These are phyloP conservation scores for Tillandsia leiboldiana DNA, from an alignment of 176 grass and related monocot species.

Conservation along the genomic window DNA sequence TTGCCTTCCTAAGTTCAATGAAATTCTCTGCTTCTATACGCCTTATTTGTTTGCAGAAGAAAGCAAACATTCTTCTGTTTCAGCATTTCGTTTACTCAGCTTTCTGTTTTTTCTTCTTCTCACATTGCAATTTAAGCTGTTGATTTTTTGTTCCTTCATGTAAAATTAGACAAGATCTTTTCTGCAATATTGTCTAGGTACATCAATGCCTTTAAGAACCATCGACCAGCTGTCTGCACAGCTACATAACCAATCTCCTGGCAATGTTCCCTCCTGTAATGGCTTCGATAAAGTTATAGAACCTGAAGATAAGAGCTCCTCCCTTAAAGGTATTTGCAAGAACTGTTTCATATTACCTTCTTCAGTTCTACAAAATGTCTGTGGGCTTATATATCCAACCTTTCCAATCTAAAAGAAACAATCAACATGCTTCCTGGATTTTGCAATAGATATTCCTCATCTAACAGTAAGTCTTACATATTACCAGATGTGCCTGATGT, in stretches of 20 bases:
- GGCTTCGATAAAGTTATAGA: constrained; percentile 18
- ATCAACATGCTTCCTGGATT: constrained; percentile 26
- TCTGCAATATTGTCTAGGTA: constrained; percentile 23
- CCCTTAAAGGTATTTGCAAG: constrained; percentile 18
- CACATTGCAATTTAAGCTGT: neutral
- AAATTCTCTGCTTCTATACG: neutral
- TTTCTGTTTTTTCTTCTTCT: neutral
- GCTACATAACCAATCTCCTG: constrained; percentile 30
- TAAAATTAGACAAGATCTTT: constrained; percentile 27
- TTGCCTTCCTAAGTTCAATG: too few species aligned
- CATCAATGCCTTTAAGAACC: constrained; percentile 22
- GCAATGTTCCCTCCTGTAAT: constrained; percentile 26
- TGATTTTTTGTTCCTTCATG: neutral
- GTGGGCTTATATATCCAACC: too few species aligned
- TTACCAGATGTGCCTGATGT: constrained; percentile 30
- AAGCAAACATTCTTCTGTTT: neutral
- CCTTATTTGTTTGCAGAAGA: neutral
- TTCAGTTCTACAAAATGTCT: constrained; percentile 41
- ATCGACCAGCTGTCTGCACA: constrained; percentile 26
- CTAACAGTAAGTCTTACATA: constrained; percentile 19
- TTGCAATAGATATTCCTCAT: constrained; percentile 24
- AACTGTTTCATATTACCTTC: constrained; percentile 28
- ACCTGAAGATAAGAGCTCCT: constrained; percentile 34
- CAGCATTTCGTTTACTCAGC: neutral
- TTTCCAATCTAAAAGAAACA: constrained; percentile 30